A percentile compares a stretch with the other conserved stretches of the same genome.
phyloP scores from a whole-genome alignment of 352 stramenopile genomes.

The Pythium sp. region DNA sequence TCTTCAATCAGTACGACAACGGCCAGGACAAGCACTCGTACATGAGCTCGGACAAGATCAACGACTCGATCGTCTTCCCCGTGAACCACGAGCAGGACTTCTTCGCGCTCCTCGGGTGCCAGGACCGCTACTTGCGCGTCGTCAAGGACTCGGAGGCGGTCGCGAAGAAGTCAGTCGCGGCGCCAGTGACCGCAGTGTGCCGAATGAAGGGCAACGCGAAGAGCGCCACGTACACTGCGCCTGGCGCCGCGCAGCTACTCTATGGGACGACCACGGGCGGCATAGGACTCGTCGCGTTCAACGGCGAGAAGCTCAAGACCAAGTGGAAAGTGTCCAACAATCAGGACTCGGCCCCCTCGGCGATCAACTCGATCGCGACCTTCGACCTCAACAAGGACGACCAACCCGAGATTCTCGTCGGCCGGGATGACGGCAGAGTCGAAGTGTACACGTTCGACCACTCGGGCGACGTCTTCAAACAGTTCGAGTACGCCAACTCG shows the following conservation, averaged over 20 bases:
- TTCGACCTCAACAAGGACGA: slow-evolving; percentile 85
- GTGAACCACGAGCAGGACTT: slow-evolving; percentile 65
- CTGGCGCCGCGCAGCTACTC: slow-evolving; percentile 39
- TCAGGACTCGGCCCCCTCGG: slow-evolving; percentile 24
- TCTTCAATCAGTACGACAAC: slow-evolving; percentile 83
- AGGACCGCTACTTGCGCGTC: slow-evolving; percentile 68
- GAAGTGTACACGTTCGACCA: slow-evolving; percentile 72
- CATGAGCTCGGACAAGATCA: slow-evolving; percentile 78
- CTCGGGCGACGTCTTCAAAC: slow-evolving; percentile 45
- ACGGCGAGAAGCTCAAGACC: slow-evolving; percentile 72
- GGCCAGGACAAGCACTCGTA: slow-evolving; percentile 75
- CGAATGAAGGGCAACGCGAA: slow-evolving; percentile 25
- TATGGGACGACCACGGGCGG: slow-evolving; percentile 65
- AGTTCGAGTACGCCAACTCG: slow-evolving; percentile 63
- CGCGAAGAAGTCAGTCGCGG: slow-evolving; percentile 57
- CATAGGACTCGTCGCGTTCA: slow-evolving; percentile 63
- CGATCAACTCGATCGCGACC: slow-evolving; percentile 75
- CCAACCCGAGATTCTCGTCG: slow-evolving; percentile 70
- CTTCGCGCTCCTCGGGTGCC: slow-evolving; percentile 61
- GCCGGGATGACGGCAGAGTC: slow-evolving; percentile 73
- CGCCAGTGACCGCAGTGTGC: slow-evolving; percentile 51
- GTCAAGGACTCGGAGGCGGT: slow-evolving; percentile 56
- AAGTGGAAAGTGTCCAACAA: slow-evolving; percentile 58
- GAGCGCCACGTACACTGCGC: slow-evolving; percentile 14
- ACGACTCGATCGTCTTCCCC: slow-evolving; percentile 62